A percentile compares a stretch with the other conserved stretches of the same genome.
Conservation (phyloP, 2,329 filamentous ascomycete species). For the Fusarium scirpi region DNA sequence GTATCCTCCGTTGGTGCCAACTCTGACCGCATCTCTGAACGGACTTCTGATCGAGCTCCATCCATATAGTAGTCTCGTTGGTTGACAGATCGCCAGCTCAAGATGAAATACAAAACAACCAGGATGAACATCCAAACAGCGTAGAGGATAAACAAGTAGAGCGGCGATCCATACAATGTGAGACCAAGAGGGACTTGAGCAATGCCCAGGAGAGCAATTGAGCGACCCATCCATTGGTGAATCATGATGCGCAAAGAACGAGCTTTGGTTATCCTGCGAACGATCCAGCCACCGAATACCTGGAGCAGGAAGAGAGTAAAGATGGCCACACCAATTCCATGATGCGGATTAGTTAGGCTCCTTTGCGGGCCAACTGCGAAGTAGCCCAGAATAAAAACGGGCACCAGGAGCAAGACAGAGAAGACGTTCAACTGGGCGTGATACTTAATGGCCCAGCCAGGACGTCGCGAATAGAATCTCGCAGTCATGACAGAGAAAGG, state of each 20-base stretch:
- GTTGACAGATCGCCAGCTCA: conserved; percentile 76
- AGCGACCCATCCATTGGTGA: conserved; percentile 88
- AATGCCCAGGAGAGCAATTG: conserved; percentile 83
- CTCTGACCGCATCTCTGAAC: conserved; percentile 58
- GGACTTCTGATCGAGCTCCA: conserved; percentile 66
- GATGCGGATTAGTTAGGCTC: conserved; percentile 83
- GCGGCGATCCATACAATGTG: conserved; percentile 91
- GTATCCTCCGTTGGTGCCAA: conserved; percentile 57
- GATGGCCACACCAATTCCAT: conserved; percentile 84
- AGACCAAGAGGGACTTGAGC: conserved; percentile 89
- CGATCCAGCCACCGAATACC: conserved; percentile 74
- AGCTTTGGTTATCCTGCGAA: conserved; percentile 64
- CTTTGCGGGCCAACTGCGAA: conserved; percentile 80
- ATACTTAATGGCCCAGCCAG: conserved; percentile 71
- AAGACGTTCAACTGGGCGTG: conserved; percentile 82
- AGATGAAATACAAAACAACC: conserved; percentile 80
- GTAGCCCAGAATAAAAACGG: conserved; percentile 79
- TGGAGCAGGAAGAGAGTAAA: conserved; percentile 80
- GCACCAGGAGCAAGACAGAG: conserved; percentile 74
- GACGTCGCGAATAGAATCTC: conserved; percentile 75
- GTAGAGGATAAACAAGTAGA: conserved; percentile 86
- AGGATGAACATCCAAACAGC: conserved; percentile 81
- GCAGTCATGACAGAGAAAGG: conserved; percentile 80
- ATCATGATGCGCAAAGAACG: conserved; percentile 70
- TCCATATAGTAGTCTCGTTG: conserved; percentile 66